Base-by-base conservation (phyloP, 73 alveolate genomes). In the Tetrahymena borealis region DNA sequence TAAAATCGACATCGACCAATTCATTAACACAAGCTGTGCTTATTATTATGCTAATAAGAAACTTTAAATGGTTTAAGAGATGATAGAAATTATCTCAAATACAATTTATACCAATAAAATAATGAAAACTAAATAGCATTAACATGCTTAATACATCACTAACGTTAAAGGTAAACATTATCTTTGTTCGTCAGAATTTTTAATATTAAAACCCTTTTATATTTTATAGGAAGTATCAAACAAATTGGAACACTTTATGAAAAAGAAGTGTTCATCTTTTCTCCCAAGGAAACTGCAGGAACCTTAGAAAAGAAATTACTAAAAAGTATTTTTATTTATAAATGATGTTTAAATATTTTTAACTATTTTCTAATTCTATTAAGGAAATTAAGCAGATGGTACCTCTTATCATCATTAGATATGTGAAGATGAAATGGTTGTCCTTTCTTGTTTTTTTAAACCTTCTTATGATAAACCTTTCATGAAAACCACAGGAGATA, bases 381-480 rank as follows among this genome's bases (percentile, higher is more conserved):
- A 18, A 60, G 85, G 85, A 60, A 60, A 60, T 60, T 60, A 60
- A n/a, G n/a, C 85, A 7, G 85, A 60, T 60, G 85, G 85, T 18
- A 60, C 85, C 5, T 24, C 28, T 4, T 60, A 60, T 60, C 85
- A 60, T 35, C 85, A 60, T 60, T 9, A 60, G 28, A 60, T 60
- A n/a, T 60, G 85, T 60, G 85, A 60, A n/a, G 85, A 60, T 60
- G 85, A 60, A 60, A 60, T 60, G 85, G 85, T 60, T 18, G 85
- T 60, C 9, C 28, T 60, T 24, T 60, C 85, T 24, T 60, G 85
- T 35, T 60, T 60, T 20, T 60, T 60, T 35, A 60, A 60, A 28
- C 85, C 85, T 20, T 60, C 85, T 20, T 60, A 60, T 60, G 85
- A 60, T 60, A 60, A 60, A 60, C 85, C 85, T 3, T 60, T 60